Conservation (phyloP, 2,329 filamentous ascomycete species). For the Colletotrichum filicis region DNA sequence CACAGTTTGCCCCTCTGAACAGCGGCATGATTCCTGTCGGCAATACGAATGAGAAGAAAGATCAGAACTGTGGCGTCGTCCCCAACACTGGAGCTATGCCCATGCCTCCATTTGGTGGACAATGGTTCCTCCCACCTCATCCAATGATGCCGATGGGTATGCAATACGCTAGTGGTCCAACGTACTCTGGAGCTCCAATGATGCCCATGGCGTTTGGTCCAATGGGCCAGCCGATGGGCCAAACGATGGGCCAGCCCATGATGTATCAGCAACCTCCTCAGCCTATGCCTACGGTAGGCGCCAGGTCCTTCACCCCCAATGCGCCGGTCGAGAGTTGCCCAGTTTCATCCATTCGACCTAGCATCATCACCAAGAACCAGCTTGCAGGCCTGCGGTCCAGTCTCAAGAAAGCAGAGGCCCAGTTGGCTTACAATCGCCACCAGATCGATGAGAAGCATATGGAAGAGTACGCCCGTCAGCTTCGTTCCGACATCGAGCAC, state of each 20-base stretch:
- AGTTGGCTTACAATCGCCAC: constrained; percentile 70
- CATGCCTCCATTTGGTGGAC: constrained; percentile 15
- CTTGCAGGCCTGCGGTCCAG: constrained; percentile 61
- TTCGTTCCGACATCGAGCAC: constrained; percentile 58
- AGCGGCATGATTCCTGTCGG: background rate
- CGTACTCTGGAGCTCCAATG: constrained; percentile 39
- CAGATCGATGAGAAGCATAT: constrained; percentile 69
- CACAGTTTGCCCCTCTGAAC: background rate
- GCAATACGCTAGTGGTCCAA: constrained; percentile 40
- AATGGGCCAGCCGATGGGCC: constrained; percentile 38
- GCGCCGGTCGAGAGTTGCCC: constrained; percentile 44
- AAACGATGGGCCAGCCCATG: constrained; percentile 38
- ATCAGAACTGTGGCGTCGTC: background rate
- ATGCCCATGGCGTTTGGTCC: constrained; percentile 38
- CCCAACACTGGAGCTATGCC: background rate
- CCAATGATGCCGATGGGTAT: constrained; percentile 30
- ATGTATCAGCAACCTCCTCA: constrained; percentile 17
- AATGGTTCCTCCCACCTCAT: constrained; percentile 29
- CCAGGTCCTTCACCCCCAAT: background rate
- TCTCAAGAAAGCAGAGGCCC: constrained; percentile 67
- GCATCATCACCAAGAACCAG: constrained; percentile 70
- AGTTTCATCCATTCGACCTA: constrained; percentile 68
- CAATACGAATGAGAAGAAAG: constrained; percentile 5
- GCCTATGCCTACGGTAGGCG: background rate
- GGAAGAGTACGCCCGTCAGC: constrained; percentile 52